Evolutionary conservation across 164 flowering plant genomes (phyloP).

Genomic region (Tinospora cordifolia): DNA sequence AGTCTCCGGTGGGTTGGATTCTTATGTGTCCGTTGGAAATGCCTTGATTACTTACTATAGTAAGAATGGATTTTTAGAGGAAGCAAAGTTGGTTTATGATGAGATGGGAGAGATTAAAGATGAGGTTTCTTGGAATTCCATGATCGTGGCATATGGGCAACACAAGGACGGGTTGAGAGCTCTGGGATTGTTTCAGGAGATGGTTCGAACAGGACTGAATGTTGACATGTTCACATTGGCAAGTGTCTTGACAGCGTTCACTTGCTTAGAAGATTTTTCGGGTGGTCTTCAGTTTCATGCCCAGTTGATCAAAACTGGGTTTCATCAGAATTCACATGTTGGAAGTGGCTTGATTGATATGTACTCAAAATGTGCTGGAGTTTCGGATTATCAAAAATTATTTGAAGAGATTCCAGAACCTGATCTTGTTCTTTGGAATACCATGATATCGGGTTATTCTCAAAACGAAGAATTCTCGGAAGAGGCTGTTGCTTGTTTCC

Average conservation of each 20-base stretch:
- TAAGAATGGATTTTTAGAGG: conserved; percentile 45
- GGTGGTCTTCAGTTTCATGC: conserved; percentile 83
- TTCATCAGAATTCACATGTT: conserved; percentile 56
- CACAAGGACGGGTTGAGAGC: conserved; percentile 55
- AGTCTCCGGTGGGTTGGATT: conserved; percentile 36
- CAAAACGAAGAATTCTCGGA: conserved; percentile 52
- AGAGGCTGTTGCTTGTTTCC: conserved; percentile 59
- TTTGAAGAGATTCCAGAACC: conserved; percentile 52
- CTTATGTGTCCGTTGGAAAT: conserved; percentile 60
- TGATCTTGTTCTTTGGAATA: conserved; percentile 86
- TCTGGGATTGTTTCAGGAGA: conserved; percentile 51
- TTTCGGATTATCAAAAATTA: conserved; percentile 41
- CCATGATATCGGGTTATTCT: conserved; percentile 81
- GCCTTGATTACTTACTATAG: conserved; percentile 51
- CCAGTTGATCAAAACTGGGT: conserved; percentile 60
- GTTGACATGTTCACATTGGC: conserved; percentile 75
- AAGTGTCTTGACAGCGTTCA: conserved; percentile 70
- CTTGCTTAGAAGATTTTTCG: conserved; percentile 43
- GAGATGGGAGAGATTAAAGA: conserved; percentile 49
- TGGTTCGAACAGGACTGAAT: conserved; percentile 35
- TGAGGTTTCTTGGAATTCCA: conserved; percentile 85
- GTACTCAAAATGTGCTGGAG: conserved; percentile 59
- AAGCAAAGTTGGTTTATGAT: conserved; percentile 45
- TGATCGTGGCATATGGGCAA: conserved; percentile 78
- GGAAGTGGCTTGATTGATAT: conserved; percentile 84